Conservation (phyloP, 1,139 yeast genomes). For the Oligophagozyma castellii region DNA sequence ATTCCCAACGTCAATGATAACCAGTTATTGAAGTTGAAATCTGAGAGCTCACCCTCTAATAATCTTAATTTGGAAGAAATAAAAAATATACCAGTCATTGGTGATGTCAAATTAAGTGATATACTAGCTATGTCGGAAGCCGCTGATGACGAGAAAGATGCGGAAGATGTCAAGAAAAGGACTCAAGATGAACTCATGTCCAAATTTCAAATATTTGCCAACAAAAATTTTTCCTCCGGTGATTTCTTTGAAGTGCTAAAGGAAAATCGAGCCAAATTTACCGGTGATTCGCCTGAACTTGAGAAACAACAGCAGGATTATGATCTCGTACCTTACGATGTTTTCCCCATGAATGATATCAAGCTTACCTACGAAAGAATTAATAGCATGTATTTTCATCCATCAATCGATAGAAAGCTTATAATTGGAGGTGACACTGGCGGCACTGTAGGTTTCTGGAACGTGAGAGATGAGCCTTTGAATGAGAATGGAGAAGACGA, state of each 20-base stretch:
- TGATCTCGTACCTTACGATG: conserved; percentile 35
- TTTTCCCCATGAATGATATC: conserved; percentile 56
- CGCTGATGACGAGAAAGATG: neutral
- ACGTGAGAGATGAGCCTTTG: conserved; percentile 33
- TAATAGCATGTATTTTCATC: conserved; percentile 65
- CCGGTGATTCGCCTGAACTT: conserved; percentile 22
- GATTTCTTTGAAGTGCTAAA: conserved; percentile 50
- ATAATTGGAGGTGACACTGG: conserved; percentile 77
- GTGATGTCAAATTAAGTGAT: conserved; percentile 49
- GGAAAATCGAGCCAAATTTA: conserved; percentile 22
- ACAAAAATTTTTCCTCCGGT: conserved; percentile 52
- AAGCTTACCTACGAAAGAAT: conserved; percentile 63
- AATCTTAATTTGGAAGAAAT: conserved; percentile 39
- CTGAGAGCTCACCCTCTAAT: conserved; percentile 18
- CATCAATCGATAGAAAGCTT: conserved; percentile 45
- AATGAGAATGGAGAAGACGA: conserved; percentile 27
- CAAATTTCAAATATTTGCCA: conserved; percentile 28
- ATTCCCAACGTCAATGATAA: conserved; percentile 19
- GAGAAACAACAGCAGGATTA: conserved; percentile 39
- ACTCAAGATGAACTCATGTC: conserved; percentile 29
- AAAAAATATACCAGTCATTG: conserved; percentile 42
- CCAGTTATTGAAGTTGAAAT: conserved; percentile 19
- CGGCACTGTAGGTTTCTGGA: conserved; percentile 87
- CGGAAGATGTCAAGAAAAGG: no score
- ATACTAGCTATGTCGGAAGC: conserved; percentile 27